These are phyloP conservation scores for Craterostigma plantagineum DNA, from an alignment of 257 asterid species.

Conservation along the genomic window DNA sequence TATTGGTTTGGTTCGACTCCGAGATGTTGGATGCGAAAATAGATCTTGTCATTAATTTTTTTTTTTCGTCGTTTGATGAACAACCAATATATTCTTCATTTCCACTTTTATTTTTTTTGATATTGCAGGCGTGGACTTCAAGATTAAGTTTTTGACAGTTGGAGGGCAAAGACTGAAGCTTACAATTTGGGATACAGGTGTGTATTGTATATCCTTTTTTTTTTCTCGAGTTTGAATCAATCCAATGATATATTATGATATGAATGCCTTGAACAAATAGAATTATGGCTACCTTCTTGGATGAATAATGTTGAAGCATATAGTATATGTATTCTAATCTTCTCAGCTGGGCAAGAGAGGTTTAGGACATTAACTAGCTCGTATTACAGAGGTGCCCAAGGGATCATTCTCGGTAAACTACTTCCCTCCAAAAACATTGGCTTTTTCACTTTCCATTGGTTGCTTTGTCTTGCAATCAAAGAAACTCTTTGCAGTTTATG, in stretches of 20 bases:
- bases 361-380: slow-evolving; percentile 4
- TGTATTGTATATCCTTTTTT: background rate
- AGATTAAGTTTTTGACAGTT: slow-evolving; percentile 67
- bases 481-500: background rate
- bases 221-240: background rate
- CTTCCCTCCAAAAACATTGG: background rate
- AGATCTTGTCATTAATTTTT: slow-evolving; percentile 1
- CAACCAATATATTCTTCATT: background rate
- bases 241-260: background rate
- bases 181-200: slow-evolving; percentile 91
- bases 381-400: slow-evolving; percentile 5
- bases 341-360: slow-evolving; percentile 4
- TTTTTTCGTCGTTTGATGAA: too few species aligned
- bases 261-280: background rate
- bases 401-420: slow-evolving; percentile 5
- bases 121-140: slow-evolving; percentile 69
- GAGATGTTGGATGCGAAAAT: background rate
- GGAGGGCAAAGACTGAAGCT: slow-evolving; percentile 78
- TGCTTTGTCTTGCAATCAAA: background rate
- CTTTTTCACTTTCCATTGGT: background rate
- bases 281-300: background rate
- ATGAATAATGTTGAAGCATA: background rate
- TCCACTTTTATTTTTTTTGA: background rate
- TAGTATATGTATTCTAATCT: background rate
- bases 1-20: too few species aligned